Conservation (phyloP, 2,329 filamentous ascomycete genomes). For the Pseudogymnoascus sp. region DNA sequence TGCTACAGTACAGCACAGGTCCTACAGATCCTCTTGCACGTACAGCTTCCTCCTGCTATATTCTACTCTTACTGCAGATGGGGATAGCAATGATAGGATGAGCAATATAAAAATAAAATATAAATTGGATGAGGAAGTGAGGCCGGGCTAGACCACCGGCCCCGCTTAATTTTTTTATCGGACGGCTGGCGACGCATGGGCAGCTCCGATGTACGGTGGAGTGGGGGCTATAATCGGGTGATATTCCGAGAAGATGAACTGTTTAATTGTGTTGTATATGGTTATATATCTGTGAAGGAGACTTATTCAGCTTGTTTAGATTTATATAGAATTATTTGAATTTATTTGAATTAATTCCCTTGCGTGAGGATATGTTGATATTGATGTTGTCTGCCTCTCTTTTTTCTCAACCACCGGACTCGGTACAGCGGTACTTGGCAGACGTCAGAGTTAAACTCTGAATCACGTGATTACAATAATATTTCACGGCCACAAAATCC, state of each 20-base stretch:
- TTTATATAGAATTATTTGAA: background rate
- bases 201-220: background rate
- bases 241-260: background rate
- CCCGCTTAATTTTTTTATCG: background rate
- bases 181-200: background rate
- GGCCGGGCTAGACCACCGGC: background rate
- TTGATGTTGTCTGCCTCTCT: background rate
- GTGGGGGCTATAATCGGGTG: background rate
- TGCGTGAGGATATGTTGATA: background rate
- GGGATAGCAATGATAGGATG: background rate
- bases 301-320: background rate
- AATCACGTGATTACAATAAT: background rate
- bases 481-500: background rate
- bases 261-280: background rate
- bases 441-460: background rate
- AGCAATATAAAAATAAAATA: slow-evolving; percentile 3
- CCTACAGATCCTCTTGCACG: background rate
- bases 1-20: background rate
- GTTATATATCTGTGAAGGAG: background rate
- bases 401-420: background rate
- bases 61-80: background rate
- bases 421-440: background rate
- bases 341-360: background rate
- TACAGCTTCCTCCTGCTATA: background rate
- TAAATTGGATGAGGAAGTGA: background rate